These are phyloP conservation scores for Trifolium subterraneum DNA, from an alignment of 306 rosid species.

Conservation along the genomic window DNA sequence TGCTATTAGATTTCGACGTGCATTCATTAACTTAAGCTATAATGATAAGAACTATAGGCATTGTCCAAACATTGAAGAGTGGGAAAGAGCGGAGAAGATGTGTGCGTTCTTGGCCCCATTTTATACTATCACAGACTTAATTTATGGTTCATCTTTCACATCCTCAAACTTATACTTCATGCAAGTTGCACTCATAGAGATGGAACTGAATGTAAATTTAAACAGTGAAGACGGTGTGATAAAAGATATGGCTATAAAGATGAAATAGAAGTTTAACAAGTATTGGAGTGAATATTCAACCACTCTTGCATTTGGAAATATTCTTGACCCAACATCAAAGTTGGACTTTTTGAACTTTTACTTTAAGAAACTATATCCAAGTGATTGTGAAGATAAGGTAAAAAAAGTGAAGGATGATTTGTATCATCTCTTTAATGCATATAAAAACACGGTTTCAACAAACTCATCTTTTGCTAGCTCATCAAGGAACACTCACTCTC, in stretches of 20 bases:
- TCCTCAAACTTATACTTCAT: neutral
- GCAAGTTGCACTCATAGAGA: neutral
- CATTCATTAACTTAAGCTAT: neutral
- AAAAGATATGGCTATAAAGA: neutral
- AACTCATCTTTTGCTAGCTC: too few species aligned
- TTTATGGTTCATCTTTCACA: neutral
- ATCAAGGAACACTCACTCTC: too few species aligned
- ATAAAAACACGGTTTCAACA: too few species aligned
- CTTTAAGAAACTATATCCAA: neutral
- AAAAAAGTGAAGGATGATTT: neutral
- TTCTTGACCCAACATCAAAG: neutral
- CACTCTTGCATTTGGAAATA: neutral
- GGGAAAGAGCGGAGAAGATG: neutral
- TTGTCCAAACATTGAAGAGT: neutral
- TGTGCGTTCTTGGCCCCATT: neutral
- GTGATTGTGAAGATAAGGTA: neutral
- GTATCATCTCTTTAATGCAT: neutral
- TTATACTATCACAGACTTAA: neutral
- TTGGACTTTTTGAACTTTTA: neutral
- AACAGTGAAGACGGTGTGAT: neutral
- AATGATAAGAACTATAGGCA: neutral
- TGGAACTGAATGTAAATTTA: neutral
- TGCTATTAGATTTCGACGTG: neutral
- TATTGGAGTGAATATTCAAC: neutral
- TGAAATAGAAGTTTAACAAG: neutral